Evolutionary conservation across 108 stramenopile species (phyloP).

Genomic region (Cylindrotheca closterium): DNA sequence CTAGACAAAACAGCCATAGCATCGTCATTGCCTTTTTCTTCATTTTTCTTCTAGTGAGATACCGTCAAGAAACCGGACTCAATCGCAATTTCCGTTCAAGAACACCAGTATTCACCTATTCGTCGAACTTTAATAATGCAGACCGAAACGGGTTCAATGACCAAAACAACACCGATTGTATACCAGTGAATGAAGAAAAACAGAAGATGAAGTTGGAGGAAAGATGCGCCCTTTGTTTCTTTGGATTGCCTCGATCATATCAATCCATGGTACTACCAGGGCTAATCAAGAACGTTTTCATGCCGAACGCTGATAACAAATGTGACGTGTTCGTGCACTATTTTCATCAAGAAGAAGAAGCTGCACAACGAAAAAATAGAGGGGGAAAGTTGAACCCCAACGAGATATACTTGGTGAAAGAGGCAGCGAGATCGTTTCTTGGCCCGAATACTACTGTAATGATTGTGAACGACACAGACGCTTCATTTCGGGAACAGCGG

Average conservation of each 20-base stretch:
- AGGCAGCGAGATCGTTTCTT: slow-evolving; percentile 9
- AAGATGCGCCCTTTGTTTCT: slow-evolving; percentile 35
- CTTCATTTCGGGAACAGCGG: slow-evolving; percentile 18
- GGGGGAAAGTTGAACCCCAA: slow-evolving; percentile 35
- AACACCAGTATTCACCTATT: too few species aligned
- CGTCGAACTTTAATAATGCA: too few species aligned
- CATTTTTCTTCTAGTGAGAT: too few species aligned
- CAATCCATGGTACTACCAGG: slow-evolving; percentile 42
- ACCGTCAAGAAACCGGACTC: too few species aligned
- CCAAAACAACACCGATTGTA: too few species aligned
- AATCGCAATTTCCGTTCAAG: too few species aligned
- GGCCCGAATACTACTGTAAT: not conserved
- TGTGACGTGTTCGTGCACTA: slow-evolving; percentile 50
- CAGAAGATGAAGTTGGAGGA: too few species aligned
- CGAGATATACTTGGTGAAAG: slow-evolving; percentile 26
- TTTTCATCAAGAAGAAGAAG: slow-evolving; percentile 23
- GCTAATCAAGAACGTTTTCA: slow-evolving; percentile 34
- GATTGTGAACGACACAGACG: slow-evolving; percentile 26
- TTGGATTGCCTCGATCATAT: slow-evolving; percentile 46
- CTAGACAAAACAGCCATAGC: too few species aligned
- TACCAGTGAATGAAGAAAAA: too few species aligned
- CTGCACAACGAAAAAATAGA: slow-evolving; percentile 16
- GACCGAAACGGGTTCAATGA: too few species aligned
- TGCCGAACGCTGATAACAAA: slow-evolving; percentile 29
- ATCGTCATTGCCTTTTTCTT: too few species aligned